A percentile compares a stretch with the other conserved stretches of the same genome.
These are phyloP conservation scores for Corrigiola litoralis DNA, from an alignment of 179 eudicot genomes.

Conservation along the genomic window DNA sequence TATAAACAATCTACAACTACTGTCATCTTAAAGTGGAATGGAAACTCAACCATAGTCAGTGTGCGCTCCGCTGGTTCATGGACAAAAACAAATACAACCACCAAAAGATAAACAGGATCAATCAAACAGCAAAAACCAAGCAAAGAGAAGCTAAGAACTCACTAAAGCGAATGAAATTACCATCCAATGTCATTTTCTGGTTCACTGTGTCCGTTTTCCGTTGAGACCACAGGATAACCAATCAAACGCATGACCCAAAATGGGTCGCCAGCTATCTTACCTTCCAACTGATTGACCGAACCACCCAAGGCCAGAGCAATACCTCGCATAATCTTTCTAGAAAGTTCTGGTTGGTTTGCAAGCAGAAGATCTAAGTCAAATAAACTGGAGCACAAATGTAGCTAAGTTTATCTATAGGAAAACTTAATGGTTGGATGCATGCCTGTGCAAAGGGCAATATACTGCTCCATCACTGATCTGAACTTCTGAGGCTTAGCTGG, in stretches of 20 bases:
- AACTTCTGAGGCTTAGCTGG: slow-evolving; percentile 65
- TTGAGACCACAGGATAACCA: slow-evolving; percentile 64
- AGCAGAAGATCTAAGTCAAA: neutral
- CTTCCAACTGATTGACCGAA: slow-evolving; percentile 58
- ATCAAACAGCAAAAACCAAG: slow-evolving; percentile 1
- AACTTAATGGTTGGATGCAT: slow-evolving; percentile 5
- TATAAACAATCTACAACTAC: neutral
- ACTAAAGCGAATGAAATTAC: slow-evolving; percentile 29
- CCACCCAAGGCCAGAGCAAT: slow-evolving; percentile 82
- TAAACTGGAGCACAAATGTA: neutral
- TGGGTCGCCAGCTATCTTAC: slow-evolving; percentile 72
- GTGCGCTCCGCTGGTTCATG: slow-evolving; percentile 77
- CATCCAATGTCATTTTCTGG: slow-evolving; percentile 66
- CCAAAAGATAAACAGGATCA: slow-evolving; percentile 13
- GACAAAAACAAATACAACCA: slow-evolving; percentile 12
- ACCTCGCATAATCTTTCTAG: slow-evolving; percentile 82
- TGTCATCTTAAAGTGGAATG: neutral
- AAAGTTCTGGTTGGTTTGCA: slow-evolving; percentile 52
- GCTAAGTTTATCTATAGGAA: neutral
- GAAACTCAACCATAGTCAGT: slow-evolving; percentile 79
- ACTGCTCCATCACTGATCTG: slow-evolving; percentile 68
- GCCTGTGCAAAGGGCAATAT: slow-evolving; percentile 73
- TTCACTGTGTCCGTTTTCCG: slow-evolving; percentile 34
- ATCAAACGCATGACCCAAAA: slow-evolving; percentile 90
- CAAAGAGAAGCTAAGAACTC: slow-evolving; percentile 1